Evolutionary conservation across 441 rosid genomes (phyloP).

Genomic region (Aquilaria agallochum): DNA sequence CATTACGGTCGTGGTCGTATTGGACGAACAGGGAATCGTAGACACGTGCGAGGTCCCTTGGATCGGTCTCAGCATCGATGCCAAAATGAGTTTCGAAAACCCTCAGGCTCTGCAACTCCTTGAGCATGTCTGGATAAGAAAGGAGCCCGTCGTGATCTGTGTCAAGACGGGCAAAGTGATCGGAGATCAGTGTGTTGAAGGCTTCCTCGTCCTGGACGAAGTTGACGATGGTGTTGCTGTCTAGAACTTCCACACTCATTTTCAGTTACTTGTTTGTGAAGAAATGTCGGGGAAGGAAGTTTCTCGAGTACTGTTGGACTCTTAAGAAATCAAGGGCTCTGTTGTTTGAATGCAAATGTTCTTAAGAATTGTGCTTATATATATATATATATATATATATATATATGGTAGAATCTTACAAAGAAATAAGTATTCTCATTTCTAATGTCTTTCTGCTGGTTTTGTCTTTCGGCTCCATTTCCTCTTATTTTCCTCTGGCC

Average conservation of each 20-base stretch:
- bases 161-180: conserved; percentile 34
- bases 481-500: too few relatives aligned
- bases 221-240: conserved; percentile 28
- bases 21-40: conserved; percentile 30
- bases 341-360: too few relatives aligned
- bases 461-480: too few relatives aligned
- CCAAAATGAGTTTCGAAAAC: conserved; percentile 43
- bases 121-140: conserved; percentile 34
- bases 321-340: too few relatives aligned
- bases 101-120: conserved; percentile 39
- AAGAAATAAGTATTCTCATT: too few relatives aligned
- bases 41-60: conserved; percentile 21
- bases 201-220: conserved; percentile 41
- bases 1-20: conserved; percentile 40
- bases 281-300: too few relatives aligned
- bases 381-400: too few relatives aligned
- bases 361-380: too few relatives aligned
- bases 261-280: background rate
- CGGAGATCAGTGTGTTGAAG: conserved; percentile 15
- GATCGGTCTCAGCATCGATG: conserved; percentile 30
- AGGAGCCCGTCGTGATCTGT: conserved; percentile 29
- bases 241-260: conserved; percentile 44
- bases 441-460: too few relatives aligned
- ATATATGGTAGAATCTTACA: too few relatives aligned
- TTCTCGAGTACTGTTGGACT: too few relatives aligned